phyloP scores from a whole-genome alignment of 805 yeast genomes.

The Starmerella scarabaei region DNA sequence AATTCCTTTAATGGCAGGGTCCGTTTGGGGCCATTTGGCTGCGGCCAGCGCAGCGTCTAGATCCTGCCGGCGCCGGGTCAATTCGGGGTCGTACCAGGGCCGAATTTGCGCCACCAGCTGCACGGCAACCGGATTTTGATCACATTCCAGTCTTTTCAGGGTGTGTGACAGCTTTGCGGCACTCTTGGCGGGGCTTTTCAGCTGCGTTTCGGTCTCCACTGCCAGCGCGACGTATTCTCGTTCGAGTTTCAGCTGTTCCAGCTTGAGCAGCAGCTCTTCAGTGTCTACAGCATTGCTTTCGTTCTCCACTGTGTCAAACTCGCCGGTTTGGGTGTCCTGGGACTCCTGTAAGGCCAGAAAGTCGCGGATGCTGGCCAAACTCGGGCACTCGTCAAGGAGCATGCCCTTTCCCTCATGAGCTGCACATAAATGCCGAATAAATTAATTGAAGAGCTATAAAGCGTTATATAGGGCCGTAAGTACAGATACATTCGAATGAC shows the following conservation, averaged over 20 bases:
- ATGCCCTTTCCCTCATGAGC: too few species aligned
- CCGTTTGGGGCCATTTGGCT: conserved; percentile 17
- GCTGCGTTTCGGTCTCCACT: neutral
- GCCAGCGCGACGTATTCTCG: neutral
- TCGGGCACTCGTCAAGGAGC: conserved; percentile 21
- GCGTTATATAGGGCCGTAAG: too few species aligned
- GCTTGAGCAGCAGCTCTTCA: neutral
- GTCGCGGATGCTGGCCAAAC: conserved; percentile 14
- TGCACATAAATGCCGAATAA: too few species aligned
- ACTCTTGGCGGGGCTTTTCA: conserved; percentile 1
- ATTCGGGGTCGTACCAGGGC: conserved; percentile 9
- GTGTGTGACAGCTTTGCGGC: neutral
- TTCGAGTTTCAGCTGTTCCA: conserved; percentile 1
- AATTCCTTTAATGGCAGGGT: conserved; percentile 5
- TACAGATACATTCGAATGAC: too few species aligned
- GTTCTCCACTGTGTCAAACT: neutral
- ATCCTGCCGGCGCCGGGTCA: neutral
- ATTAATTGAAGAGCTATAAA: too few species aligned
- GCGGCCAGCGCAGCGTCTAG: conserved; percentile 4
- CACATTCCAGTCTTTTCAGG: neutral
- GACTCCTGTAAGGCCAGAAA: conserved; percentile 2
- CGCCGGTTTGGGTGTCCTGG: neutral
- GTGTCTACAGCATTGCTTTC: neutral
- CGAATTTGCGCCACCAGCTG: neutral
- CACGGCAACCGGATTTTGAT: neutral